These are phyloP conservation scores for Flaveria sonorensis DNA, from an alignment of 129 eudicot genomes.

Conservation along the genomic window DNA sequence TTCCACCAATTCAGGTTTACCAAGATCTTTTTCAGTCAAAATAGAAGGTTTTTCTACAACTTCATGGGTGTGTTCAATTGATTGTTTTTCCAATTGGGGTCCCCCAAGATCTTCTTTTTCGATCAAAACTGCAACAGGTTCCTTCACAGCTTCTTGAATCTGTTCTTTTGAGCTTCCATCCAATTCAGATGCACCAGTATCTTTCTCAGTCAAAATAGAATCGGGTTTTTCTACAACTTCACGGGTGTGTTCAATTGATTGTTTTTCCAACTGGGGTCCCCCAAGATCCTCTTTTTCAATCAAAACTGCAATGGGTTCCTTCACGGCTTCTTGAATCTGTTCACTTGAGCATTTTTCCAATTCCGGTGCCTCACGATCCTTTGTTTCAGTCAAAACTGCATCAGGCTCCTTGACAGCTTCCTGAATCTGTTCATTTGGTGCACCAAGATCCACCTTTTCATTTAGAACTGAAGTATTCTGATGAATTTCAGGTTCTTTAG, in stretches of 20 bases:
- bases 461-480: constrained; percentile 11
- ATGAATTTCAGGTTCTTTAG: constrained; percentile 24
- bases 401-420: constrained; percentile 11
- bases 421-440: constrained; percentile 25
- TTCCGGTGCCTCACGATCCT: constrained; percentile 17
- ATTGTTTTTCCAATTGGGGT: constrained; percentile 8
- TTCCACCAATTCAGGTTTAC: not conserved
- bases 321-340: constrained; percentile 9
- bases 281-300: constrained; percentile 23
- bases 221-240: constrained; percentile 8
- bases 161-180: constrained; percentile 23
- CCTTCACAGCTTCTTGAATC: constrained; percentile 21
- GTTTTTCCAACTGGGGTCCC: constrained; percentile 6
- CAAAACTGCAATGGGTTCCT: constrained; percentile 22
- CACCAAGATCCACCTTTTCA: constrained; percentile 25
- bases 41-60: constrained; percentile 1
- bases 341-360: constrained; percentile 7
- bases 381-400: constrained; percentile 29
- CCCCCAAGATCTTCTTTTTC: constrained; percentile 21
- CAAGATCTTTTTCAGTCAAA: constrained; percentile 19
- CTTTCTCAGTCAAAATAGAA: constrained; percentile 17
- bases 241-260: constrained; percentile 8
- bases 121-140: constrained; percentile 15
- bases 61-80: constrained; percentile 12
- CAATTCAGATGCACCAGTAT: constrained; percentile 1